Base-by-base conservation (phyloP, 1,284 basidiomycete genomes). In the Amylostereum areolatum region DNA sequence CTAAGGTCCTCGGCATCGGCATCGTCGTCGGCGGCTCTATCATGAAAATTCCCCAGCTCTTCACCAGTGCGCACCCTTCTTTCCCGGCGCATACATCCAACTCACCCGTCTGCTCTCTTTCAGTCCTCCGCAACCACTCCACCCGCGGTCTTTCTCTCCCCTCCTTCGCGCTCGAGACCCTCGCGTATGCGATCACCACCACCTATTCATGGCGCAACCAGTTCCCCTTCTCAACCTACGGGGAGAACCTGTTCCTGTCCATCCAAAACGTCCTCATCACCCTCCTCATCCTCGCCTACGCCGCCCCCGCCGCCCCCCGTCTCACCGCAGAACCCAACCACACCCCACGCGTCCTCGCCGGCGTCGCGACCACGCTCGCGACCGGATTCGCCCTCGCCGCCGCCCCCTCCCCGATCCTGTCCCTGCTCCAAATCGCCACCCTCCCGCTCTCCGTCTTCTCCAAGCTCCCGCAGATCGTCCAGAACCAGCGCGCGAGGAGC, bases 171-270 rank as follows among this genome's bases (percentile, higher is more conserved):
- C 80, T 93, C 25, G 93, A 96, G 63, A 94, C 92, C 0, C 70
- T 89, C 12, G 78, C 90, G 0, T 96, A 95, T 61, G 87, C 85
- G 36, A 92, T 97, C 62, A 91, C 83, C 0, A 77, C 92, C 36
- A 79, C 80, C n/a, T 98, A 97, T 68, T 87, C 92, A 3, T 83
- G 82, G 54, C 77, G 92, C 36, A 86, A 89, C 62, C 66, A 73
- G 25, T 94, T 95, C 65, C 92, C 95, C 1, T 95, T 97, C 74
- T 92, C 89, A 34, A 97, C 95, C 1, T 98, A 97, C 57, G 95
- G 95, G 61, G 92, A 96, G 66, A 95, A 93, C 71, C 65, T 91
- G 53, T 94, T 94, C 77, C 77, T 96, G 48, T 85, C 89, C 27
- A 60, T 91, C 42, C 91, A 94, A 65, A 93, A 94, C 68, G 73